These are phyloP conservation scores for Aureobasidium sp. DNA, from an alignment of 2,329 filamentous ascomycete genomes.

Conservation along the genomic window DNA sequence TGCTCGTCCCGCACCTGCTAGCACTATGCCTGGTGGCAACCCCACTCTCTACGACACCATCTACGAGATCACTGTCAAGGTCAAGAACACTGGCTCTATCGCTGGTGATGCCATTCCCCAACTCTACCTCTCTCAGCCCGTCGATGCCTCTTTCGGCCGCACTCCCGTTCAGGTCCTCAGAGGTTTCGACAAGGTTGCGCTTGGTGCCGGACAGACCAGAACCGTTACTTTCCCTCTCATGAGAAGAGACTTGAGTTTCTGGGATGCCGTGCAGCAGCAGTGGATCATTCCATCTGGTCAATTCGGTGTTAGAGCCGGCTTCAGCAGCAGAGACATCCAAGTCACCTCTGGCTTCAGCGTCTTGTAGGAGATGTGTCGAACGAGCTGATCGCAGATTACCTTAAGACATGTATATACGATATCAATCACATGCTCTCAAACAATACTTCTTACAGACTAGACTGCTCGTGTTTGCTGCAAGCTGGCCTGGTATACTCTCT, in stretches of 20 bases:
- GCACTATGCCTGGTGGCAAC: conserved; percentile 43
- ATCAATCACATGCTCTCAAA: too few relatives aligned
- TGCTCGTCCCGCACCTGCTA: conserved; percentile 23
- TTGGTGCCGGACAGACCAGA: conserved; percentile 41
- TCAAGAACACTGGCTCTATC: conserved; percentile 59
- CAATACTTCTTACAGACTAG: background rate
- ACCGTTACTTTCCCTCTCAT: conserved; percentile 47
- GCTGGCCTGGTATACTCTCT: too few relatives aligned
- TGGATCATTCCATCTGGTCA: conserved; percentile 41
- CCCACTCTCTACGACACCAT: conserved; percentile 57
- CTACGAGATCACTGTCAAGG: conserved; percentile 55
- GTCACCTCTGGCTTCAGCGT: conserved; percentile 10
- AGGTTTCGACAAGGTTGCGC: conserved; percentile 52
- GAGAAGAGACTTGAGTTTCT: conserved; percentile 56
- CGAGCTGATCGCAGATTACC: too few relatives aligned
- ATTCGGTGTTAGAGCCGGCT: conserved; percentile 27
- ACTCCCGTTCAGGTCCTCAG: conserved; percentile 42
- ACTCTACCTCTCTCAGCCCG: conserved; percentile 44
- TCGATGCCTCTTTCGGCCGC: conserved; percentile 26
- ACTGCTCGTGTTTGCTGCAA: background rate
- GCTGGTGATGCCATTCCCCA: conserved; percentile 56
- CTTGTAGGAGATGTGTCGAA: background rate
- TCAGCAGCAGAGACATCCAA: conserved; percentile 30
- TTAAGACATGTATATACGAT: background rate
- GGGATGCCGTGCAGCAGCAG: conserved; percentile 51